Conservation (phyloP, 164 flowering plant species). For the Stephania cephalantha region DNA sequence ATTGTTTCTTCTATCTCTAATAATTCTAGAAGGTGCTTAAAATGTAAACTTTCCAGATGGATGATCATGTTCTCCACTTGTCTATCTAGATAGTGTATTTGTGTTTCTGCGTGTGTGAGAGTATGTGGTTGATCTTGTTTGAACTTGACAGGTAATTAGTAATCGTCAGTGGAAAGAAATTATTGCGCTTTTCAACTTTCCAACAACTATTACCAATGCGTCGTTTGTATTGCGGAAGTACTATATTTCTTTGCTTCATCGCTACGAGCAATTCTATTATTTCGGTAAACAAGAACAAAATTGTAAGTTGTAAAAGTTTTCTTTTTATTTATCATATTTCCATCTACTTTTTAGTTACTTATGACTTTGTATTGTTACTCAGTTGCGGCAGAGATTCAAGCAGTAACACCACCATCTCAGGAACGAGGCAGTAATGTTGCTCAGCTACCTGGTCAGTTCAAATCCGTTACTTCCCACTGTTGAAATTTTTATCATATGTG, state of each 20-base stretch:
- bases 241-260: conserved; percentile 64
- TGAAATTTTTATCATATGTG: not conserved
- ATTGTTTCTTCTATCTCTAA: not conserved
- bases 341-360: not conserved
- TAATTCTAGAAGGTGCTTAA: not conserved
- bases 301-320: conserved; percentile 28
- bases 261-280: conserved; percentile 77
- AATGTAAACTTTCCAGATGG: not conserved
- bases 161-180: conserved; percentile 86
- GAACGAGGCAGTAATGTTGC: conserved; percentile 22
- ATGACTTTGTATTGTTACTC: conserved; percentile 15
- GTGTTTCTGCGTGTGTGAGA: not conserved
- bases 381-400: conserved; percentile 10
- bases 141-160: conserved; percentile 47
- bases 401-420: conserved; percentile 6
- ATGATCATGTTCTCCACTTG: not conserved
- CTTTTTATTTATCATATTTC: not conserved
- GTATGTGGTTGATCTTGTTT: not conserved
- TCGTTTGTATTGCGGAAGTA: conserved; percentile 69
- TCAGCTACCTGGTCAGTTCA: conserved; percentile 25
- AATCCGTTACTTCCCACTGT: not conserved
- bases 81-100: not conserved
- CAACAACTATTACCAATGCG: conserved; percentile 63
- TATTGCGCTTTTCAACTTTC: conserved; percentile 47
- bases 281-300: conserved; percentile 38